Evolutionary conservation across 495 filamentous ascomycete species (phyloP).

Genomic region (Neurospora cerealis): DNA sequence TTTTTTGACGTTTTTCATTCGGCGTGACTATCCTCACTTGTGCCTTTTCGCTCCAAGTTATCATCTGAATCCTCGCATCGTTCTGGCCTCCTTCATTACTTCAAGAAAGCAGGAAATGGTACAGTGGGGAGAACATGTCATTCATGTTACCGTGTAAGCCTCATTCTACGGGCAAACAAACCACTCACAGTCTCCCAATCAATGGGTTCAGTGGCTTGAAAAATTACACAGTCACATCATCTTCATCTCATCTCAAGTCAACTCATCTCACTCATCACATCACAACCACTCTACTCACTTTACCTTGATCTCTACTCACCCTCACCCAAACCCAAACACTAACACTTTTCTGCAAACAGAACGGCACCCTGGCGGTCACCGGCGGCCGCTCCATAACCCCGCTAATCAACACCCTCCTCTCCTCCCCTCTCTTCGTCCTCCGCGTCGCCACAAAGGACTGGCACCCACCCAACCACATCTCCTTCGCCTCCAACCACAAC

Average conservation of each 20-base stretch:
- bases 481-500: conserved; percentile 75
- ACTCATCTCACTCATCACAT: background rate
- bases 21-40: background rate
- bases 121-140: background rate
- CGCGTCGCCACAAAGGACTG: conserved; percentile 83
- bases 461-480: conserved; percentile 78
- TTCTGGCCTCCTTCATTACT: background rate
- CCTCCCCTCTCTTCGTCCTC: conserved; percentile 53
- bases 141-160: background rate
- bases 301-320: background rate
- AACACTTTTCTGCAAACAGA: conserved; percentile 31
- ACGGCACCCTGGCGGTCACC: conserved; percentile 71
- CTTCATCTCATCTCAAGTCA: background rate
- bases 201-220: background rate
- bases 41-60: background rate
- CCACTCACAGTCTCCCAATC: background rate
- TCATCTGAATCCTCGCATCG: background rate
- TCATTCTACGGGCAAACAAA: background rate
- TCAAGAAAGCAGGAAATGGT: background rate
- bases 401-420: conserved; percentile 65
- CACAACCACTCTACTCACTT: background rate
- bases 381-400: conserved; percentile 59
- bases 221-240: background rate
- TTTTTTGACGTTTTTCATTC: background rate
- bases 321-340: background rate